Evolutionary conservation across 805 yeast species (phyloP).

Genomic region (Candida orba): DNA sequence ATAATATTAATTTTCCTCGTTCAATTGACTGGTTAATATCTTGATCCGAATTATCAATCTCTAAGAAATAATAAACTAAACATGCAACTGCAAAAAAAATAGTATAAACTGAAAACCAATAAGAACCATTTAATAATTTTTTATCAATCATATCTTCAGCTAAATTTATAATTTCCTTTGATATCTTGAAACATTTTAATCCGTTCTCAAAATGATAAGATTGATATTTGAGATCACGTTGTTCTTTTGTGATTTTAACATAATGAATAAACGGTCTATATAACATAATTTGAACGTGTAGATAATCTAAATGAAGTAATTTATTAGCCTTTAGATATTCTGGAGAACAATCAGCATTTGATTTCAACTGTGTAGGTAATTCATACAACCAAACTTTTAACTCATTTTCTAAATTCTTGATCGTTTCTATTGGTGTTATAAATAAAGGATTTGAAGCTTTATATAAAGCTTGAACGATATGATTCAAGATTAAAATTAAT

Average conservation of each 20-base stretch:
- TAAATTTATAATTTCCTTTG: conserved; percentile 70
- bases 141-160: conserved; percentile 75
- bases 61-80: conserved; percentile 58
- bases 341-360: conserved; percentile 33
- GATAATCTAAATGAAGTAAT: conserved; percentile 61
- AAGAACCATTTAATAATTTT: conserved; percentile 73
- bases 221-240: conserved; percentile 38
- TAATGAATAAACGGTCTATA: conserved; percentile 86
- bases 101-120: conserved; percentile 92
- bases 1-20: conserved; percentile 66
- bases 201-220: conserved; percentile 60
- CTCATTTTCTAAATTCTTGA: conserved; percentile 63
- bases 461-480: conserved; percentile 65
- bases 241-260: conserved; percentile 28
- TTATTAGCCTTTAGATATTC: conserved; percentile 67
- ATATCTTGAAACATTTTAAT: conserved; percentile 75
- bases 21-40: conserved; percentile 65
- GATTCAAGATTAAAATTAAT: conserved; percentile 60
- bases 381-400: conserved; percentile 67
- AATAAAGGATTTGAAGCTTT: conserved; percentile 37
- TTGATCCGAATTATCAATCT: conserved; percentile 40
- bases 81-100: conserved; percentile 91
- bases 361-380: conserved; percentile 67
- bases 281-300: conserved; percentile 76
- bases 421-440: conserved; percentile 33